A percentile compares a stretch with the other conserved stretches of the same genome.
Conservation (phyloP, 768 basidiomycete genomes). For the Pulveroboletus sp. region DNA sequence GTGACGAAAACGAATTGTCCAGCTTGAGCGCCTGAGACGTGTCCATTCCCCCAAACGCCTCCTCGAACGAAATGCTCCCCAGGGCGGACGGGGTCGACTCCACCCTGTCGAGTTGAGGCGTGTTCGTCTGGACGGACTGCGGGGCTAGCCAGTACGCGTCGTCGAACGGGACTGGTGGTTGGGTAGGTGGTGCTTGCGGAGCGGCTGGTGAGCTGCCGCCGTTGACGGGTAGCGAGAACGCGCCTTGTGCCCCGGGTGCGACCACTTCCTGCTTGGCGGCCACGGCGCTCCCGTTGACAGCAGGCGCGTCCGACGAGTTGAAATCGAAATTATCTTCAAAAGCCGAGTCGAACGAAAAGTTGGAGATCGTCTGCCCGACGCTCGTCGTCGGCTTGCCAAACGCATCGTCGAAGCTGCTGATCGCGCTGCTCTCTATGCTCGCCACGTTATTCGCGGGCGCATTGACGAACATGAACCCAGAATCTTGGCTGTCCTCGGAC, state of each 20-base stretch:
- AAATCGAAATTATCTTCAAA: conserved; percentile 72
- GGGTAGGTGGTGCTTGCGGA: conserved; percentile 14
- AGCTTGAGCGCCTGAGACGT: conserved; percentile 39
- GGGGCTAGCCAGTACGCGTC: conserved; percentile 41
- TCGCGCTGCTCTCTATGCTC: conserved; percentile 20
- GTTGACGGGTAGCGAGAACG: conserved; percentile 14
- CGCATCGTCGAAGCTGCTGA: conserved; percentile 74
- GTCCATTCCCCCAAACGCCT: conserved; percentile 50
- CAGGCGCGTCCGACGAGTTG: conserved; percentile 13
- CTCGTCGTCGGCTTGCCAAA: conserved; percentile 49
- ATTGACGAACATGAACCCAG: conserved; percentile 19
- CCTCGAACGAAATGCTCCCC: conserved; percentile 44
- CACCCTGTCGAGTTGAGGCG: conserved; percentile 16
- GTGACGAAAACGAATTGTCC: conserved; percentile 37
- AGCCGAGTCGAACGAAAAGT: conserved; percentile 55
- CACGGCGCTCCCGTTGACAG: conserved; percentile 27
- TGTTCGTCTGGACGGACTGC: conserved; percentile 2
- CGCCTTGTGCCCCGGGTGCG: conserved; percentile 4
- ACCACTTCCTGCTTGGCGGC: conserved; percentile 4
- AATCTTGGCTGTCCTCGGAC: conserved; percentile 20
- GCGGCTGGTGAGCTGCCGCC: conserved; percentile 4
- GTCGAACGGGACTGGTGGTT: conserved; percentile 40
- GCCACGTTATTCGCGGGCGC: conserved; percentile 8
- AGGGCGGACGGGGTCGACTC: conserved; percentile 5
- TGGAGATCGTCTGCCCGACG: conserved; percentile 30